Conservation (phyloP, 2,329 filamentous ascomycete genomes). For the Colletotrichum magnum region DNA sequence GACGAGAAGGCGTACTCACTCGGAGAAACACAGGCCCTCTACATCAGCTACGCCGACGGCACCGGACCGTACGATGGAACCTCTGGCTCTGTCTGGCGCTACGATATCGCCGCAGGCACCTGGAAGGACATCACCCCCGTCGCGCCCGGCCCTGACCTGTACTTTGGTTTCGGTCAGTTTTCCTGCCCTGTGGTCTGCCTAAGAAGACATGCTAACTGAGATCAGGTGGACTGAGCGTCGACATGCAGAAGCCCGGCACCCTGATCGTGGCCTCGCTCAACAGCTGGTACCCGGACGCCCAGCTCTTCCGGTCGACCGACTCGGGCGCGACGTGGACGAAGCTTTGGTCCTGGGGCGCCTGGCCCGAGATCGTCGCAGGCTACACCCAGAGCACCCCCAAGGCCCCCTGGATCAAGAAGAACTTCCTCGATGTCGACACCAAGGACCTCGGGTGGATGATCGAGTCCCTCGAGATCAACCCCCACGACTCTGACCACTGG, state of each 20-base stretch:
- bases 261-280: conserved; percentile 70
- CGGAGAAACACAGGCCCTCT: conserved; percentile 55
- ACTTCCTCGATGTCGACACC: conserved; percentile 61
- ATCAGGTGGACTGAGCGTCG: conserved; percentile 62
- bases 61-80: conserved; percentile 71
- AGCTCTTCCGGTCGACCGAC: conserved; percentile 69
- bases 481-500: conserved; percentile 72
- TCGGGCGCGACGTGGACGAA: conserved; percentile 68
- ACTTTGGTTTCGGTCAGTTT: conserved; percentile 65
- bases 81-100: conserved; percentile 67
- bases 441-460: conserved; percentile 74
- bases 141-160: conserved; percentile 57
- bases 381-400: conserved; percentile 62
- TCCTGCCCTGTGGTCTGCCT: accelerated
- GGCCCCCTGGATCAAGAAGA: conserved; percentile 69
- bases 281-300: conserved; percentile 72
- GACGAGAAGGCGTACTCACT: conserved; percentile 50
- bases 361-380: conserved; percentile 60
- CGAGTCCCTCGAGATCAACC: conserved; percentile 70
- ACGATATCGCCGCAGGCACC: conserved; percentile 61
- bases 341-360: conserved; percentile 66
- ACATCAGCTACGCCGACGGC: conserved; percentile 69
- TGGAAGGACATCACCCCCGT: conserved; percentile 73
- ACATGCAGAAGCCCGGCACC: conserved; percentile 67
- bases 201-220: background rate